phyloP scores from a whole-genome alignment of 2,329 filamentous ascomycete species.

The Dothistroma septosporum region DNA sequence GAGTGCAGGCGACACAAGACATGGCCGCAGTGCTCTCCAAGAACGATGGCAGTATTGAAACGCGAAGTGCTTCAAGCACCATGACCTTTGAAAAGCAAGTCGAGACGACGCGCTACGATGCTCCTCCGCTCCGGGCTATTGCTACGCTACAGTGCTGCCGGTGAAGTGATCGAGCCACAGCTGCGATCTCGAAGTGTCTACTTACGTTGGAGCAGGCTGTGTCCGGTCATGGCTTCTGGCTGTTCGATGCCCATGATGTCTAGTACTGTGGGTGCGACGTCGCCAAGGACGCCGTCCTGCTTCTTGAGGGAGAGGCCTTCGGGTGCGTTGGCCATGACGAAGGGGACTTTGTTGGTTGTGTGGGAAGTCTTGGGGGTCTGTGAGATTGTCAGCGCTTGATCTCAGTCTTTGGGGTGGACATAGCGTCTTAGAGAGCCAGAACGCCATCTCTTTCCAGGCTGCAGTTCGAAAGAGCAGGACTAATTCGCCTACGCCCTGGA shows the following conservation, averaged over 20 bases:
- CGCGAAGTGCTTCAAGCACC: too few species aligned
- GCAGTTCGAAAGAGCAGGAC: too few species aligned
- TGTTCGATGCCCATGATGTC: constrained; percentile 85
- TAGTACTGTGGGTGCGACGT: constrained; percentile 92
- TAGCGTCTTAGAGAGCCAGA: too few species aligned
- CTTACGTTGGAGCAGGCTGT: constrained; percentile 72
- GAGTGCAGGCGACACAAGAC: too few species aligned
- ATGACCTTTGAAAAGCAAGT: too few species aligned
- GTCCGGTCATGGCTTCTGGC: constrained; percentile 87
- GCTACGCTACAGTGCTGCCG: too few species aligned
- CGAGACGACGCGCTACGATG: too few species aligned
- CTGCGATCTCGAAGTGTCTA: background rate
- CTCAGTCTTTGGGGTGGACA: background rate
- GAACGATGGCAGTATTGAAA: too few species aligned
- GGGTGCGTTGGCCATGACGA: constrained; percentile 96
- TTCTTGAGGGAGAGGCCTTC: constrained; percentile 82
- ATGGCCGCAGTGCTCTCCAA: too few species aligned
- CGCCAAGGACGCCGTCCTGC: constrained; percentile 83
- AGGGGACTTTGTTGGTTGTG: constrained; percentile 95
- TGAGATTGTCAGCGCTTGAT: background rate
- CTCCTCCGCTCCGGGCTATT: too few species aligned
- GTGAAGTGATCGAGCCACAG: background rate
- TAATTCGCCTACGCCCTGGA: too few species aligned
- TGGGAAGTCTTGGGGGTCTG: constrained; percentile 92
- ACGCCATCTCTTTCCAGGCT: too few species aligned